A percentile compares a stretch with the other conserved stretches of the same genome.
Conservation (phyloP, 768 basidiomycete genomes). For the Mycena crocata region DNA sequence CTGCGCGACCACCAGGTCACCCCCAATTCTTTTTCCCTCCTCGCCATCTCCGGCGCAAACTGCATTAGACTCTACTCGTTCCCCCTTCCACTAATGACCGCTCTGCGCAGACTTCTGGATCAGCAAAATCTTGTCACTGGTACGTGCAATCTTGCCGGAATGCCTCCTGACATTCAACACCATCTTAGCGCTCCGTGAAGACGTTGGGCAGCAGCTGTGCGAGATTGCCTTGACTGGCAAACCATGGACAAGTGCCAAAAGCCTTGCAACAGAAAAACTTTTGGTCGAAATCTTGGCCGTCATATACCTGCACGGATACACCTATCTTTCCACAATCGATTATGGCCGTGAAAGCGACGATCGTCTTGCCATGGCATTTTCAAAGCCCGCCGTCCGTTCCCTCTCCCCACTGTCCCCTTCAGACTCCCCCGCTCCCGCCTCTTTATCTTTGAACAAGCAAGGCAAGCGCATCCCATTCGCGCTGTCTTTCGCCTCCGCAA, state of each 20-base stretch:
- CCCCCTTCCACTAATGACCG: conserved; percentile 60
- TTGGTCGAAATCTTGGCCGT: conserved; percentile 73
- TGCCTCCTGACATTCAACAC: not conserved
- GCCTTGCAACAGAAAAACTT: conserved; percentile 72
- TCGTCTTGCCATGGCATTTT: conserved; percentile 77
- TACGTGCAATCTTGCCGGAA: conserved; percentile 12
- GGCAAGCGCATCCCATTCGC: conserved; percentile 68
- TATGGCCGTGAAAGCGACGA: conserved; percentile 85
- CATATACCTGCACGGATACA: conserved; percentile 72
- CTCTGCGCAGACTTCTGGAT: conserved; percentile 70
- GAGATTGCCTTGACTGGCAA: conserved; percentile 77
- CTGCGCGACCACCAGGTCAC: conserved; percentile 64
- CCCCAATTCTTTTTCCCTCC: conserved; percentile 72
- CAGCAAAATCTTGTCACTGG: conserved; percentile 53
- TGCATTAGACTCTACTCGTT: conserved; percentile 80
- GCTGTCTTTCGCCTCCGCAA: conserved; percentile 77
- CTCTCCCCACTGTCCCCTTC: conserved; percentile 48
- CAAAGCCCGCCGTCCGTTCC: conserved; percentile 55
- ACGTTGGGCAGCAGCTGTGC: conserved; percentile 65
- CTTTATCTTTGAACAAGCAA: conserved; percentile 49
- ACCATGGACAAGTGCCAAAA: conserved; percentile 81
- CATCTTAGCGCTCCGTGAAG: conserved; percentile 55
- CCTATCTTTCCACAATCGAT: conserved; percentile 75
- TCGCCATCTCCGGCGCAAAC: conserved; percentile 74
- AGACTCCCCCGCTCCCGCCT: conserved; percentile 51